Conservation (phyloP, 2,329 filamentous ascomycete genomes). For the Cladobotryum protrusum region DNA sequence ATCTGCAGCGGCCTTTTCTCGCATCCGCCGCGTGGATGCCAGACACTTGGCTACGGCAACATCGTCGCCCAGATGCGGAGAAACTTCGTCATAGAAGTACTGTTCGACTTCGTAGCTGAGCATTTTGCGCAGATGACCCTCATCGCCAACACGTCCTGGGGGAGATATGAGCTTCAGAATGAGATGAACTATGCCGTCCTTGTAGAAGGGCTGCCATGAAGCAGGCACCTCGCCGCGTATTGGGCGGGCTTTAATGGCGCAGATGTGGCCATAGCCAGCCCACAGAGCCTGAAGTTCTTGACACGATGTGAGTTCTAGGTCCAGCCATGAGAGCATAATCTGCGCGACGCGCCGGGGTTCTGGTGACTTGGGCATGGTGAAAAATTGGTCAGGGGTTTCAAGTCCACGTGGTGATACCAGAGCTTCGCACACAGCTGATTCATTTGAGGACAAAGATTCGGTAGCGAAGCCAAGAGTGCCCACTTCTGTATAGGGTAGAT, state of each 20-base stretch:
- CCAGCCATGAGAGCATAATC: conserved; percentile 33
- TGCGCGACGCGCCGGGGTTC: conserved; percentile 30
- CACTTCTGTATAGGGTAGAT: no score
- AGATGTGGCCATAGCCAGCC: conserved; percentile 52
- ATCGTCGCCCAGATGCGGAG: conserved; percentile 37
- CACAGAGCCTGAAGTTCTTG: conserved; percentile 39
- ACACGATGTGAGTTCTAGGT: conserved; percentile 34
- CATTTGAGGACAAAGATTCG: no score
- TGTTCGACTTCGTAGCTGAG: conserved; percentile 63
- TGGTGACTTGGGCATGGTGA: not conserved
- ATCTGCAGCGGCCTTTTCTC: conserved; percentile 16
- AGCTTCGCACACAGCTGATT: no score
- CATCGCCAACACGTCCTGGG: conserved; percentile 39
- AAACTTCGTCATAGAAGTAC: conserved; percentile 55
- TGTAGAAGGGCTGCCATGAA: conserved; percentile 8
- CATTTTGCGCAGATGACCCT: conserved; percentile 60
- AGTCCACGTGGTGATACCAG: no score
- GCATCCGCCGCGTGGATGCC: conserved; percentile 33
- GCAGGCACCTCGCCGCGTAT: conserved; percentile 15
- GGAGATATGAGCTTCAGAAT: conserved; percentile 57
- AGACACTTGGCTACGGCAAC: conserved; percentile 47
- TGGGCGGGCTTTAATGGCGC: conserved; percentile 42
- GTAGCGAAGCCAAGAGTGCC: no score
- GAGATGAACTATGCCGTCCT: conserved; percentile 29
- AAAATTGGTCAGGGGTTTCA: no score